These are phyloP conservation scores for Talaromyces sp. DNA, from an alignment of 2,329 filamentous ascomycete genomes.

Conservation along the genomic window DNA sequence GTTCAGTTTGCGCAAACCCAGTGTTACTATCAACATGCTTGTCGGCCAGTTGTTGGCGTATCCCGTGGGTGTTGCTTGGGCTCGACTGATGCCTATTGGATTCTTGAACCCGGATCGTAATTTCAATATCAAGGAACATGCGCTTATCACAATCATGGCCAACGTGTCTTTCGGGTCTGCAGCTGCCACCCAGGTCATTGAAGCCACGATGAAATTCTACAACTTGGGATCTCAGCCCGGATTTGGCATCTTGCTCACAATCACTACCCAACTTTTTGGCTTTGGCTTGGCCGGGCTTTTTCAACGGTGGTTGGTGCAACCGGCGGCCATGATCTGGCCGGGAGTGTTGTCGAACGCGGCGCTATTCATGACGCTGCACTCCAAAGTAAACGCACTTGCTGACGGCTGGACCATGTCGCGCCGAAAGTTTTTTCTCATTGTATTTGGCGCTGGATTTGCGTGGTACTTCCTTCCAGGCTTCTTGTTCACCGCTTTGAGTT, in stretches of 20 bases:
- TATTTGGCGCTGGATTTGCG: constrained; percentile 26
- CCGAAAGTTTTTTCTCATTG: constrained; percentile 31
- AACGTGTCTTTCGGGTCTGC: constrained; percentile 45
- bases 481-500: constrained; percentile 62
- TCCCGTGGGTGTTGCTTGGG: constrained; percentile 38
- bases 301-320: constrained; percentile 54
- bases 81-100: constrained; percentile 33
- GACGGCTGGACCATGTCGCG: constrained; percentile 40
- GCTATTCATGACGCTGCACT: constrained; percentile 39
- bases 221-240: constrained; percentile 53
- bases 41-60: constrained; percentile 42
- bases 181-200: constrained; percentile 33
- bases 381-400: constrained; percentile 25
- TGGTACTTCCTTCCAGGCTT: constrained; percentile 54
- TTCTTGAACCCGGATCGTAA: constrained; percentile 40
- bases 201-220: constrained; percentile 47
- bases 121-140: constrained; percentile 38
- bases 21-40: constrained; percentile 33
- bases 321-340: constrained; percentile 63
- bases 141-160: constrained; percentile 41
- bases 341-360: constrained; percentile 48
- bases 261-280: constrained; percentile 59
- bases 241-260: constrained; percentile 56
- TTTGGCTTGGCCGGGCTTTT: constrained; percentile 59
- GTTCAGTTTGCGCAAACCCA: constrained; percentile 34